Evolutionary conservation across 2,329 filamentous ascomycete species (phyloP), one percentile per base, ranked within the genome.

Genomic region (Penicillium janthinellum): DNA sequence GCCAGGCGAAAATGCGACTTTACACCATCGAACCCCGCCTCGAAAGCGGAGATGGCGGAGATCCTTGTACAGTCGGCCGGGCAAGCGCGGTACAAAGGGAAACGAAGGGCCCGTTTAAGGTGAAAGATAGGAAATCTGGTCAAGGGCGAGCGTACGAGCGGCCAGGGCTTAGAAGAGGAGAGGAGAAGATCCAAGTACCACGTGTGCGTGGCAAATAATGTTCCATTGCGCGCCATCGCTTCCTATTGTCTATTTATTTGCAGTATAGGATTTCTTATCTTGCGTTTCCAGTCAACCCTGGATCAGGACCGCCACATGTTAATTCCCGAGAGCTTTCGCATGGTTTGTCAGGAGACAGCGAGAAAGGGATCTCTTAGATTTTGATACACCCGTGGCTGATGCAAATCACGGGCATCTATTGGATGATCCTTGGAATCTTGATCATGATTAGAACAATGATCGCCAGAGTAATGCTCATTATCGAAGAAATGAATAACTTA

Each of bases 21-120:
- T 31, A 31, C 31, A 31, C 31, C n/a, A 5, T 57, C 56, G 51
- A 55, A 61, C 59, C 59, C 59, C 59, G 52, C 56, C 56, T 48
- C 28, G 22, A 25, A 42, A 56, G 59, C 53, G 59, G 59, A 59
- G 59, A 56, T 58, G 52, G 59, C 56, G 56, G 56, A 59, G 56
- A 50, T 54, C 37, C 48, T 61, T 31, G 14, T 54, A 50, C 42
- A 50, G 45, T 42, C 38, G 42, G 44, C 22, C 34, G 25, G 59
- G 52, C 54, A 49, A 39, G n/a, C 25, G 54, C 41, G 42, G 50
- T 56, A 56, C 8, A 31, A 31, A 48, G 20, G 44, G 3, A 10
- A 22, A 15, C 6, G 35, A 20, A 15, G 31, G 15, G 11, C 37
- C 8, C 31, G 3, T 3, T 22, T 17, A 14, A 47, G 10, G 31